phyloP scores from a whole-genome alignment of 208 protist genomes.

The Vickermania ingenoplastis region DNA sequence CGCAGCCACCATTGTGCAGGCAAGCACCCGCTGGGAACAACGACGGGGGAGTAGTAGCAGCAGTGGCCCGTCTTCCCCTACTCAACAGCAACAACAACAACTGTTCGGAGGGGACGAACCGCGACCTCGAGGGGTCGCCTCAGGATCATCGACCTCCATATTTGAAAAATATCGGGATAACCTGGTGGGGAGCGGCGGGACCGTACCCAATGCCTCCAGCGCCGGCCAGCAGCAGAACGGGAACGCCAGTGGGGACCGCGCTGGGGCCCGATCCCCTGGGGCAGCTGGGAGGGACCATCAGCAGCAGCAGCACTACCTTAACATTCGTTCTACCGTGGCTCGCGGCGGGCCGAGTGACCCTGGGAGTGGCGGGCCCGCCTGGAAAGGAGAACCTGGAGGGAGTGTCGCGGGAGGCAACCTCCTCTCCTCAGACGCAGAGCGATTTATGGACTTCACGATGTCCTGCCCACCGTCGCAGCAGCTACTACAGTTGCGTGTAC shows the following conservation, averaged over 20 bases:
- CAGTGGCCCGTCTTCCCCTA: too few relatives aligned
- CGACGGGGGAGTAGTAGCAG: too few relatives aligned
- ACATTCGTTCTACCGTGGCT: not conserved
- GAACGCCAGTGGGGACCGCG: not conserved
- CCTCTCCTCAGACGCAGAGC: not conserved
- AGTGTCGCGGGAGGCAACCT: not conserved
- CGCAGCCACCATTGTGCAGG: slow-evolving; percentile 5
- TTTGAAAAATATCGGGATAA: not conserved
- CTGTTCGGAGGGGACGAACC: too few relatives aligned
- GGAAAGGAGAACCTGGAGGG: too few relatives aligned
- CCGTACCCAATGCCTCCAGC: not conserved
- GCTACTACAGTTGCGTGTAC: slow-evolving; percentile 34
- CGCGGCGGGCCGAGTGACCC: not conserved
- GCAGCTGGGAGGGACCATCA: too few relatives aligned
- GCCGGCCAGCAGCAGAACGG: not conserved
- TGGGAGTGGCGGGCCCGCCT: too few relatives aligned
- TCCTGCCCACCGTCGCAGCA: slow-evolving; percentile 18
- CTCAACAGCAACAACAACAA: too few relatives aligned
- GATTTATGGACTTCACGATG: slow-evolving; percentile 19
- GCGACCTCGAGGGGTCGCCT: too few relatives aligned
- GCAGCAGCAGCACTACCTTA: not conserved
- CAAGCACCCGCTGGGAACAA: not conserved
- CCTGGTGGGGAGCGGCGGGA: not conserved
- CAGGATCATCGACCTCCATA: not conserved
- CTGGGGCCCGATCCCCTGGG: too few relatives aligned